phyloP scores from a whole-genome alignment of 257 asterid species.

The Fraxinus excelsior region DNA sequence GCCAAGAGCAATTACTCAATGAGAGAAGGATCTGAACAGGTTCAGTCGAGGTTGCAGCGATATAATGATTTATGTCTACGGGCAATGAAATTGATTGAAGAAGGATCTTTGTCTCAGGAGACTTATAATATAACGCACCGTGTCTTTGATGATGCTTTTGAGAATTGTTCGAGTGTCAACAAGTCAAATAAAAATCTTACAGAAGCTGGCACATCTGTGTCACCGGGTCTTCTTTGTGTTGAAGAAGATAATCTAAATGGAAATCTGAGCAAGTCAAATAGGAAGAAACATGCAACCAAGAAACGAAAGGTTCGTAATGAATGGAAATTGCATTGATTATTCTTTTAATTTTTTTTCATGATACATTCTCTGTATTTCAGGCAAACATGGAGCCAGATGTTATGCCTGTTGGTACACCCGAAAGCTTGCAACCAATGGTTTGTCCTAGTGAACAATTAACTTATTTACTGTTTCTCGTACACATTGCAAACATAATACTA shows the following conservation, averaged over 20 bases:
- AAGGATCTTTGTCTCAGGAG: slow-evolving; percentile 92
- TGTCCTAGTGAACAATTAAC: slow-evolving; percentile 31
- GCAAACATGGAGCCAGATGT: slow-evolving; percentile 70
- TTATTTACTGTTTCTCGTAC: slow-evolving; percentile 12
- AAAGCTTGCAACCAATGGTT: slow-evolving; percentile 86
- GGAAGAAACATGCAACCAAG: slow-evolving; percentile 73
- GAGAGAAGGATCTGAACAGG: slow-evolving; percentile 67
- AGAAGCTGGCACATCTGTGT: slow-evolving; percentile 72
- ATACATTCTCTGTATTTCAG: slow-evolving; percentile 44
- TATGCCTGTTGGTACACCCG: slow-evolving; percentile 64
- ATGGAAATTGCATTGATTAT: background rate
- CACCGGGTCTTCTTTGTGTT: slow-evolving; percentile 68
- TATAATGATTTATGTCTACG: slow-evolving; percentile 76
- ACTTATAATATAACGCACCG: slow-evolving; percentile 61
- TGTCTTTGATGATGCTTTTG: slow-evolving; percentile 80
- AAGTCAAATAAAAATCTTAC: slow-evolving; percentile 64
- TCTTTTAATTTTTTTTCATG: background rate
- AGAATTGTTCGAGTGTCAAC: slow-evolving; percentile 66
- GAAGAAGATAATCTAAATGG: slow-evolving; percentile 84
- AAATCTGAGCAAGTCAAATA: slow-evolving; percentile 72
- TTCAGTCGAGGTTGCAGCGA: slow-evolving; percentile 78
- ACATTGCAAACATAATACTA: background rate
- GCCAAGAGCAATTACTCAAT: slow-evolving; percentile 58
- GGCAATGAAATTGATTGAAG: slow-evolving; percentile 82
- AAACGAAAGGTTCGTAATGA: slow-evolving; percentile 74